Base-by-base conservation (phyloP, 352 stramenopile species). In the Thalassiosira mediterranea region DNA sequence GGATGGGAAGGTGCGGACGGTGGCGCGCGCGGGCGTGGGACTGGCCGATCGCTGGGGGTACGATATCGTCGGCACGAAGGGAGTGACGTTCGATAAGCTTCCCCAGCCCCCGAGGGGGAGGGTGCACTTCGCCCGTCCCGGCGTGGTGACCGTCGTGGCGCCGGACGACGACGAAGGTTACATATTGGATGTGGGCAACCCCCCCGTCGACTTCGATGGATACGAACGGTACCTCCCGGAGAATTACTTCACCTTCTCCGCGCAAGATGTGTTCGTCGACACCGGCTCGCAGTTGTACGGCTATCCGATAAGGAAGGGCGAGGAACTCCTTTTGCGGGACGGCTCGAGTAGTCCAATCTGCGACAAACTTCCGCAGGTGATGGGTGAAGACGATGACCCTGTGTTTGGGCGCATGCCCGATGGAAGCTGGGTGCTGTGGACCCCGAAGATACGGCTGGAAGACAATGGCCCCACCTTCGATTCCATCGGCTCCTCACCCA, bases 391-490 rank as follows among this genome's bases (percentile, higher is more conserved):
- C 40, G 61, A 78, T 72, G 53, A 54, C 17, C 80, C 80, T 21
- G 57, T 87, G 23, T 80, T 84, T 77, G 79, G 70, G 15, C 29
- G 46, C 0, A 15, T 83, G 10, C 53, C 68, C 15, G 46, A 46
- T 31, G 73, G 66, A 23, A 46, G 53, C 48, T 87, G 73, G 72
- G 37, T 86, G 19, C 48, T 70, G 40, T 87, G 73, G 72, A 81
- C 49, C 15, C 72, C 77, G 3, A 61, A 17, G 17, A 42, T 85
- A 5, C 26, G 48, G 46, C 44, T 87, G 5, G 69, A 84, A 60
- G 13, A 72, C 23, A 87, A 87, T 61, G 72, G 72, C 11, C 72
- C 77, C 34, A 72, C 54, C 26, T 79, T 79, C 28, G 81, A 85
- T 73, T 40, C 52, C 38, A 19, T 28, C 21, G 17, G 7, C 21